Percentiles rank a stretch among this genome's conserved stretches.
These are phyloP conservation scores for Nicotiana otophora DNA, from an alignment of 257 asterid genomes.

Conservation along the genomic window DNA sequence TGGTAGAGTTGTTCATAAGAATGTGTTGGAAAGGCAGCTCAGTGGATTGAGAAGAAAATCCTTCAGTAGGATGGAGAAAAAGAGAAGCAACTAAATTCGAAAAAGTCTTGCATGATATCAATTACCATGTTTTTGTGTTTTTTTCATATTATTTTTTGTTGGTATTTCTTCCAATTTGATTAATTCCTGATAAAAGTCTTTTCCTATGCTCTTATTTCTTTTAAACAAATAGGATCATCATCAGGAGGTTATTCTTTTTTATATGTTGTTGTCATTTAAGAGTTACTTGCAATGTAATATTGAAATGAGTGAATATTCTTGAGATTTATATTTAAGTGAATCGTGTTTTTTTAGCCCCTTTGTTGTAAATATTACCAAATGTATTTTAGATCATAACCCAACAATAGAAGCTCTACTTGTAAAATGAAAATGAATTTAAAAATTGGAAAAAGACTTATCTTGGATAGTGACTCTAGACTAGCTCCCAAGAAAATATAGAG, in stretches of 20 bases:
- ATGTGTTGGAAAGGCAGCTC: constrained; percentile 50
- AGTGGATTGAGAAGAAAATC: constrained; percentile 28
- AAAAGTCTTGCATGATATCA: not conserved
- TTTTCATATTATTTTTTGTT: not conserved
- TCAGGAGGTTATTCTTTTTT: not conserved
- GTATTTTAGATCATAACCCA: not conserved
- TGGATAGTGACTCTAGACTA: not conserved
- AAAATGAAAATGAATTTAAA: not conserved
- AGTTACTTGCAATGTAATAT: not conserved
- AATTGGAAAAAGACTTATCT: not conserved
- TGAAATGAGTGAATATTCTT: not conserved
- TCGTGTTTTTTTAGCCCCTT: not conserved
- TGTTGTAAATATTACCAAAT: not conserved
- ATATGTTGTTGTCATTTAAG: not conserved
- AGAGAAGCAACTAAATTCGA: not conserved
- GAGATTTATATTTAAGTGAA: not conserved
- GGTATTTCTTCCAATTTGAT: not conserved
- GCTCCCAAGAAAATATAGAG: not conserved
- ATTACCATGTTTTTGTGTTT: not conserved
- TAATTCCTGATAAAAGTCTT: not conserved
- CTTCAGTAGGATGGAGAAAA: constrained; percentile 18
- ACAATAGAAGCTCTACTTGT: not conserved
- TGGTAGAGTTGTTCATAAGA: constrained; percentile 4
- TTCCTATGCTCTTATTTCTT: not conserved
- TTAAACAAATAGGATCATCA: not conserved